Evolutionary conservation across 208 protist genomes (phyloP).

Genomic region (Leishmania tarentolae): DNA sequence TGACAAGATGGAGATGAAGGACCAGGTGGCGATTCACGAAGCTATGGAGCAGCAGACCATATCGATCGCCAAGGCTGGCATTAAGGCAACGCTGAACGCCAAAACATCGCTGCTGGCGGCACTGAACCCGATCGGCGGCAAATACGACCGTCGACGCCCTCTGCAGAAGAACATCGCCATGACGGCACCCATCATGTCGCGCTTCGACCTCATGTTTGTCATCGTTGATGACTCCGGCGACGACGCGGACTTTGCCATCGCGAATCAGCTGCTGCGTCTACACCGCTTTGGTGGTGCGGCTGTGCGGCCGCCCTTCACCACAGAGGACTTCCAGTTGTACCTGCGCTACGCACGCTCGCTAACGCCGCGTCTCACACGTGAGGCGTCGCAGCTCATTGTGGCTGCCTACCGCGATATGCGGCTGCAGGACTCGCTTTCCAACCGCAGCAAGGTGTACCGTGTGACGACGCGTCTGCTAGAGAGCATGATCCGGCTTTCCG

Average conservation of each 20-base stretch:
- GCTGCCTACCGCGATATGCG: conserved; percentile 93
- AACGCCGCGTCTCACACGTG: conserved; percentile 87
- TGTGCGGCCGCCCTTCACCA: conserved; percentile 70
- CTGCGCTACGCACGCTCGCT: conserved; percentile 92
- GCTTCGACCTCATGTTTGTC: conserved; percentile 99
- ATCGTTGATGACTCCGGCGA: conserved; percentile 98
- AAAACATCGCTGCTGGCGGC: conserved; percentile 98
- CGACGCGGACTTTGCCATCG: conserved; percentile 97
- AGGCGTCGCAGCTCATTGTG: conserved; percentile 89
- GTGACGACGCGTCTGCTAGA: conserved; percentile 99
- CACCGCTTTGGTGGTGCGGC: conserved; percentile 89
- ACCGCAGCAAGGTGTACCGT: conserved; percentile 93
- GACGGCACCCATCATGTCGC: conserved; percentile 98
- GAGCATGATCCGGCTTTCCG: conserved; percentile 98
- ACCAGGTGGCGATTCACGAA: conserved; percentile 99
- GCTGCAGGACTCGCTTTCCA: conserved; percentile 88
- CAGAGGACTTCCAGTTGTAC: conserved; percentile 93
- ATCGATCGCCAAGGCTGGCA: conserved; percentile 98
- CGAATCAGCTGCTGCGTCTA: conserved; percentile 95
- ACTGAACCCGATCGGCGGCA: conserved; percentile 98
- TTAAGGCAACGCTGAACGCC: conserved; percentile 99
- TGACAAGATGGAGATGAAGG: conserved; percentile 99
- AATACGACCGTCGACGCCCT: conserved; percentile 94
- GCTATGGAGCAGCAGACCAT: conserved; percentile 99
- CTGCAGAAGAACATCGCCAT: conserved; percentile 95